Percentiles rank a stretch among this genome's conserved stretches.
Conservation (phyloP, 169 alveolate genomes). For the Cryptosporidium andersoni region DNA sequence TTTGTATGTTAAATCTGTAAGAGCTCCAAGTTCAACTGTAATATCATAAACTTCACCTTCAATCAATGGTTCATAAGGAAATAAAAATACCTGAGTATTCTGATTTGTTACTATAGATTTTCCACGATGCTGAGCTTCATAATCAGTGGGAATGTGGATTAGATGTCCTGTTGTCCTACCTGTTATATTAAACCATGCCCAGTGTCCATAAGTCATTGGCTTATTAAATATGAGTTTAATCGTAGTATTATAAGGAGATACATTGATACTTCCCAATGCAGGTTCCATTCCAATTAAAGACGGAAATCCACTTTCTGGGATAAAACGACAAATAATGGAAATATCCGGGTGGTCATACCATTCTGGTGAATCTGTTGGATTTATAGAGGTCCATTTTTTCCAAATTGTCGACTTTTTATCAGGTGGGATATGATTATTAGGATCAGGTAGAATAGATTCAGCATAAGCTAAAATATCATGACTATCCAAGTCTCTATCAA, state of each 20-base stretch:
- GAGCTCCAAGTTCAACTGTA: conserved; percentile 74
- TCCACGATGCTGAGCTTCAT: conserved; percentile 55
- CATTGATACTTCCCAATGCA: conserved; percentile 54
- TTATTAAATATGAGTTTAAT: conserved; percentile 73
- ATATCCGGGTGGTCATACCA: conserved; percentile 71
- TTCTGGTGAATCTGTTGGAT: conserved; percentile 73
- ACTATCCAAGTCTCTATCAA: conserved; percentile 75
- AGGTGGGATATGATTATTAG: conserved; percentile 64
- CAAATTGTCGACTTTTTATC: conserved; percentile 51
- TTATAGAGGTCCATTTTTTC: conserved; percentile 73
- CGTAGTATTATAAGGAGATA: conserved; percentile 58
- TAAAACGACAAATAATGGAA: conserved; percentile 51
- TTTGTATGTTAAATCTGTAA: conserved; percentile 77
- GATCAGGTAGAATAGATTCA: conserved; percentile 65
- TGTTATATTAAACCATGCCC: conserved; percentile 74
- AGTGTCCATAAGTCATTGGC: conserved; percentile 78
- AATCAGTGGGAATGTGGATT: conserved; percentile 61
- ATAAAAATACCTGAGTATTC: conserved; percentile 34
- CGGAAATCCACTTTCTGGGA: conserved; percentile 74
- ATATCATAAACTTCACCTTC: conserved; percentile 75
- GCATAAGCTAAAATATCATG: conserved; percentile 72
- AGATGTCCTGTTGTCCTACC: conserved; percentile 55
- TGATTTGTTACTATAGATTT: conserved; percentile 32
- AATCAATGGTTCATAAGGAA: conserved; percentile 64
- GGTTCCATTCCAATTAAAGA: conserved; percentile 72